Conservation (phyloP, 2,329 filamentous ascomycete species). For the Canariomyces notabilis region DNA sequence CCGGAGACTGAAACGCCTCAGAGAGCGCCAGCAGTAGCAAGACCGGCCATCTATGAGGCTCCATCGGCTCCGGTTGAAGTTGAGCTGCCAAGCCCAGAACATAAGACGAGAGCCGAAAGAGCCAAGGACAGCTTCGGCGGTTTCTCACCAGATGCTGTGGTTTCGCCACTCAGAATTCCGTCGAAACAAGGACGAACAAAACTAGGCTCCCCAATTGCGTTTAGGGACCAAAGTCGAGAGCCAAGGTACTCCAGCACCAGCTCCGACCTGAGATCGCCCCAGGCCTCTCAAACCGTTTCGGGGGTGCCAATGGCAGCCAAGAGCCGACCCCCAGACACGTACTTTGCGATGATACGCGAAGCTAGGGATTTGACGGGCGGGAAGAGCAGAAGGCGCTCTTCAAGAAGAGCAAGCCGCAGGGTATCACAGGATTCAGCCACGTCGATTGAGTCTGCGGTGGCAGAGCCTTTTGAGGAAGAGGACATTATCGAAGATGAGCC, state of each 20-base stretch:
- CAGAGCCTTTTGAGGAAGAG: constrained; percentile 18
- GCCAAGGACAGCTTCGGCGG: constrained; percentile 17
- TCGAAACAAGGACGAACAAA: constrained; percentile 26
- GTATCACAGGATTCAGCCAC: constrained; percentile 35
- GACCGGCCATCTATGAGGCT: background rate
- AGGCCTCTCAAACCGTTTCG: constrained; percentile 15
- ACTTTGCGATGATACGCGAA: constrained; percentile 14
- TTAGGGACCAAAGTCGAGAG: constrained; percentile 26
- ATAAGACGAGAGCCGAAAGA: constrained; percentile 23
- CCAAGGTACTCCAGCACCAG: constrained; percentile 35
- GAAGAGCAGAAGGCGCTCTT: constrained; percentile 15
- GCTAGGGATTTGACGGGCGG: constrained; percentile 14
- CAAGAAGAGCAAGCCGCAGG: constrained; percentile 15
- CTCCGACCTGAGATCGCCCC: constrained; percentile 31
- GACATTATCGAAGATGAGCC: constrained; percentile 17
- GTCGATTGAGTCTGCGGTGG: constrained; percentile 33
- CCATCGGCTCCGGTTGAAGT: constrained; percentile 2
- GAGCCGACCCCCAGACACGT: constrained; percentile 13
- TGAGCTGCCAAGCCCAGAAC: constrained; percentile 22
- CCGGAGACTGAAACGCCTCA: background rate
- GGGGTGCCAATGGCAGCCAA: constrained; percentile 20
- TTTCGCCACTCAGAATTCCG: constrained; percentile 21
- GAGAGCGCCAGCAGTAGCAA: constrained; percentile 1
- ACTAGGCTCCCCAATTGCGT: constrained; percentile 24
- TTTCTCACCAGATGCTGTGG: constrained; percentile 17